Conservation (phyloP, 495 filamentous ascomycete genomes). For the Trichoderma virens region DNA sequence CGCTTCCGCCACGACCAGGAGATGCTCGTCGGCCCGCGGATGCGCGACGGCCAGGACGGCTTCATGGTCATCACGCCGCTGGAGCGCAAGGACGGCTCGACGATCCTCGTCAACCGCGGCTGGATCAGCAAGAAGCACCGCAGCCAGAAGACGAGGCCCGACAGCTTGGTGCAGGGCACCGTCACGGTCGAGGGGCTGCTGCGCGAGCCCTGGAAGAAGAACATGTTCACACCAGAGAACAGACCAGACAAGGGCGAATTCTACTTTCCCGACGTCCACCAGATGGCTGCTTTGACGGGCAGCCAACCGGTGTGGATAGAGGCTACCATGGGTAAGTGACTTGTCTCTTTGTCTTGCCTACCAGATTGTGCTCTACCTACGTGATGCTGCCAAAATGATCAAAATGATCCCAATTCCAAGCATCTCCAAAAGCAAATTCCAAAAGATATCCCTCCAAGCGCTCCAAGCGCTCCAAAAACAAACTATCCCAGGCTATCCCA, state of each 20-base stretch:
- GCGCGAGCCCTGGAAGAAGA: slow-evolving; percentile 89
- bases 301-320: slow-evolving; percentile 92
- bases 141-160: slow-evolving; percentile 52
- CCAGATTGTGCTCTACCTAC: too few relatives aligned
- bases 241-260: slow-evolving; percentile 73
- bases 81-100: slow-evolving; percentile 51
- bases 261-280: slow-evolving; percentile 86
- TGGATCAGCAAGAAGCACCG: slow-evolving; percentile 74
- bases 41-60: slow-evolving; percentile 81
- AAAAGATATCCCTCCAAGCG: too few relatives aligned
- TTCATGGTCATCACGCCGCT: slow-evolving; percentile 87
- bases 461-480: too few relatives aligned
- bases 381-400: too few relatives aligned
- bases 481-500: too few relatives aligned
- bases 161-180: slow-evolving; percentile 54
- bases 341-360: neutral
- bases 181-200: slow-evolving; percentile 78
- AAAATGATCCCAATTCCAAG: neutral
- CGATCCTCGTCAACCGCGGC: slow-evolving; percentile 75
- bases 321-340: slow-evolving; percentile 75
- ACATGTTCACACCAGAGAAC: slow-evolving; percentile 93
- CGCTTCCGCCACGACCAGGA: slow-evolving; percentile 77
- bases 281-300: slow-evolving; percentile 84
- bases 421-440: too few relatives aligned
- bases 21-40: slow-evolving; percentile 89